Evolutionary conservation across 2,329 filamentous ascomycete genomes (phyloP).

Genomic region (Cladosporium phlei): DNA sequence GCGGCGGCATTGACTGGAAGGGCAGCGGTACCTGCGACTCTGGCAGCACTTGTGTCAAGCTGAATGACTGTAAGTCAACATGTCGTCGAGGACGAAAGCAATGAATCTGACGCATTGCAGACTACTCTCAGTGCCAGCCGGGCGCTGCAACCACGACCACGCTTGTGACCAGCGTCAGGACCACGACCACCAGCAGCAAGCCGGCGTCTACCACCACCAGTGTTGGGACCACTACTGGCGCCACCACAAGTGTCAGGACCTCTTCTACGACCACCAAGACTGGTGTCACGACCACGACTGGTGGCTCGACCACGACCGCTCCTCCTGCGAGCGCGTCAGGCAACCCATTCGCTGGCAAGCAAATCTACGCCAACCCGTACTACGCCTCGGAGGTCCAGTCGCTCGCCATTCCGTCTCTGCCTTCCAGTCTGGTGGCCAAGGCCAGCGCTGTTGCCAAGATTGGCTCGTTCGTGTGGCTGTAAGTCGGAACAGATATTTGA

Average conservation of each 20-base stretch:
- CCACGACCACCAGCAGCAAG: constrained; percentile 7
- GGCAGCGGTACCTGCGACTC: constrained; percentile 20
- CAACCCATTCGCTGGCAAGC: constrained; percentile 48
- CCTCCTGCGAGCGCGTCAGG: constrained; percentile 32
- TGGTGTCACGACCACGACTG: neutral
- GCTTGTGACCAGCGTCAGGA: constrained; percentile 16
- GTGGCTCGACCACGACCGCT: constrained; percentile 12
- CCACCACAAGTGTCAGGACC: neutral
- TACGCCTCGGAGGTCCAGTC: constrained; percentile 50
- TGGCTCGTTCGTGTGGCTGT: constrained; percentile 51
- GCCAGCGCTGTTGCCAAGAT: constrained; percentile 47
- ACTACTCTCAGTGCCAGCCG: constrained; percentile 25
- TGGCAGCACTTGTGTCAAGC: constrained; percentile 16
- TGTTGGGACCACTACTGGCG: neutral
- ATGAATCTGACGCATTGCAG: neutral
- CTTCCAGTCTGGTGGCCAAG: constrained; percentile 50
- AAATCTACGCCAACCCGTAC: constrained; percentile 50
- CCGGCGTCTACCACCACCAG: neutral
- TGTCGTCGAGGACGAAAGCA: no score
- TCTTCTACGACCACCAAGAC: neutral
- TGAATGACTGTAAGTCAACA: constrained; percentile 20
- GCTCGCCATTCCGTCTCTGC: constrained; percentile 59
- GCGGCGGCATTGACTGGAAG: constrained; percentile 17
- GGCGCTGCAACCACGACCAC: constrained; percentile 23
- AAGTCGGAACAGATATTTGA: no score